These are phyloP conservation scores for Globisporangium iwayamae DNA, from an alignment of 352 stramenopile genomes.

Conservation along the genomic window DNA sequence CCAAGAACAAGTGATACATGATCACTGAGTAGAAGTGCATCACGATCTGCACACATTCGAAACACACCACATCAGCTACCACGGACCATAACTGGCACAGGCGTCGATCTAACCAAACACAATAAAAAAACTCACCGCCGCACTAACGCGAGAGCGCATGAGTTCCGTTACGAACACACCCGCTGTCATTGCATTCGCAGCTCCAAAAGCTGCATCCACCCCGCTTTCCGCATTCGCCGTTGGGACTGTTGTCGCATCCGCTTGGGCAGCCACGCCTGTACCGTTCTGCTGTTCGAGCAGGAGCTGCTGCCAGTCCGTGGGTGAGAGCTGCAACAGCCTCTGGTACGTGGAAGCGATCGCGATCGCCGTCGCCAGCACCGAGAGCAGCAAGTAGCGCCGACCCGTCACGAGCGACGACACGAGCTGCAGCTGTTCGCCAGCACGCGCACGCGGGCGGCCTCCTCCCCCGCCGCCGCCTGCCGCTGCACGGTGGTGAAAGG, in stretches of 20 bases:
- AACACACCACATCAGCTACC: background rate
- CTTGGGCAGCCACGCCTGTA: slow-evolving; percentile 2
- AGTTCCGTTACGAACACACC: slow-evolving; percentile 41
- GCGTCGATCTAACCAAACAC: background rate
- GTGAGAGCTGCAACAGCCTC: slow-evolving; percentile 25
- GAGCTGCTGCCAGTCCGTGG: slow-evolving; percentile 10
- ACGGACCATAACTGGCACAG: background rate
- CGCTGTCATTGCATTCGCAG: background rate
- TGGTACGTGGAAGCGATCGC: slow-evolving; percentile 44
- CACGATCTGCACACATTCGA: slow-evolving; percentile 40
- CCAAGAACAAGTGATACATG: slow-evolving; percentile 65
- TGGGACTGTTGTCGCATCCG: background rate
- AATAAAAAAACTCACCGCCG: slow-evolving; percentile 32
- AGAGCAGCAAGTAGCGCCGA: slow-evolving; percentile 63
- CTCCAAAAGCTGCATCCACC: background rate
- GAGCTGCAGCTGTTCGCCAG: slow-evolving; percentile 22
- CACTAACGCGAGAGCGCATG: slow-evolving; percentile 49
- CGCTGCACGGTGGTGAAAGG: background rate
- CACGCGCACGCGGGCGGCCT: background rate
- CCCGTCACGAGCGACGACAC: slow-evolving; percentile 44
- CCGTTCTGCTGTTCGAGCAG: slow-evolving; percentile 12
- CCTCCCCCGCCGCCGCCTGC: background rate
- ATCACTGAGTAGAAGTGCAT: slow-evolving; percentile 66
- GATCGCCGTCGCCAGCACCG: slow-evolving; percentile 49
- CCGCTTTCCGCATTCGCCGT: background rate